Percentiles rank a stretch among this genome's conserved stretches.
Evolutionary conservation across 495 filamentous ascomycete species (phyloP).

Genomic region (Penicillium bovifimosum): DNA sequence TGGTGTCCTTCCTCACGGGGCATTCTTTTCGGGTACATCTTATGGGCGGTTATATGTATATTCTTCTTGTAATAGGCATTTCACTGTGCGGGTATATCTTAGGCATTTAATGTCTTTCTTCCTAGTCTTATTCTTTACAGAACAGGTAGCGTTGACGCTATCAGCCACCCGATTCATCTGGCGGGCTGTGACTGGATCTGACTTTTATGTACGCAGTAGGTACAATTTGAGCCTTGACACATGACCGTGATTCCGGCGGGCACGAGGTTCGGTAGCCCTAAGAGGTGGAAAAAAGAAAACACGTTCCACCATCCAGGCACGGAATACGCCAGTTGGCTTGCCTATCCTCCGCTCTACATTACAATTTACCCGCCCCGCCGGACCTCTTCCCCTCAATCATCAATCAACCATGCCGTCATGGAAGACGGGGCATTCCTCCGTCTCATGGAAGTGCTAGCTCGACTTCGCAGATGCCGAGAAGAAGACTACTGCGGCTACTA

Average conservation of each 20-base stretch:
- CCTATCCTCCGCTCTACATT: neutral
- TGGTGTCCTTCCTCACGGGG: neutral
- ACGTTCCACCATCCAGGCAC: neutral
- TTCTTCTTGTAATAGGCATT: slow-evolving; percentile 24
- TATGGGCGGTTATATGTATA: slow-evolving; percentile 2
- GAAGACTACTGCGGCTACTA: slow-evolving; percentile 2
- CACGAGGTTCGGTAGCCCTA: too few species aligned
- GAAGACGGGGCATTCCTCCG: slow-evolving; percentile 16
- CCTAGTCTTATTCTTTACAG: neutral
- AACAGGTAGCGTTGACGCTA: neutral
- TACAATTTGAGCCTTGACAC: too few species aligned
- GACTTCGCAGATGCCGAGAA: neutral
- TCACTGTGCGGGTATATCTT: slow-evolving; percentile 20
- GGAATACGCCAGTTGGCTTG: neutral
- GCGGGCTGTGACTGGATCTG: too few species aligned
- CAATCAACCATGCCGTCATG: neutral
- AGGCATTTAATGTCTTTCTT: slow-evolving; percentile 11
- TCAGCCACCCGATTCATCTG: neutral
- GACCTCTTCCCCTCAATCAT: neutral
- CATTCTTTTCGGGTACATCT: slow-evolving; percentile 1
- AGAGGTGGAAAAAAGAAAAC: slow-evolving; percentile 21
- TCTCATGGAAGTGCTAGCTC: slow-evolving; percentile 17
- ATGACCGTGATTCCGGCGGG: too few species aligned
- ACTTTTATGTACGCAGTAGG: too few species aligned
- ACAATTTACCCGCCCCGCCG: slow-evolving; percentile 16